These are phyloP conservation scores for Verticillium dahliae DNA, from an alignment of 2,329 filamentous ascomycete species.

Conservation along the genomic window DNA sequence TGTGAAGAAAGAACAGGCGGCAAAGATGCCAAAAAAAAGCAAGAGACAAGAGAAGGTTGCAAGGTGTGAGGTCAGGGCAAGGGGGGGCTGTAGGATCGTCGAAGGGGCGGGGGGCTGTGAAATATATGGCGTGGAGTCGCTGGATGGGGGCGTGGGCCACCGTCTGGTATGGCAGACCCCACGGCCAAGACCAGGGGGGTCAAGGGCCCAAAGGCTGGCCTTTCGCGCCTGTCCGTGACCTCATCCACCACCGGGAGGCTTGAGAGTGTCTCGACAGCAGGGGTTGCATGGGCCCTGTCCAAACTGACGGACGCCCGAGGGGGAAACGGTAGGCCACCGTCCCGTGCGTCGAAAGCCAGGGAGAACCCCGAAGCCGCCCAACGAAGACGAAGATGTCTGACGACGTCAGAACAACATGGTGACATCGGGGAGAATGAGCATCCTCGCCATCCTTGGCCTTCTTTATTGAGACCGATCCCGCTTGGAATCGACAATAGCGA, in stretches of 20 bases:
- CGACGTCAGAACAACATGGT: background rate
- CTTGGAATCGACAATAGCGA: background rate
- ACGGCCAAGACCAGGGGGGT: background rate
- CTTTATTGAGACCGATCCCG: too few relatives aligned
- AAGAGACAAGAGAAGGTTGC: background rate
- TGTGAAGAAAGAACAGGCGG: slow-evolving; percentile 7
- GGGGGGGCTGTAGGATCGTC: slow-evolving; percentile 1
- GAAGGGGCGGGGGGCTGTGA: background rate
- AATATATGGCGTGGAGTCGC: background rate
- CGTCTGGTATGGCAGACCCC: background rate
- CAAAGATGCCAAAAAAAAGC: background rate
- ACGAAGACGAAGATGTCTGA: background rate
- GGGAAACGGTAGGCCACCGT: background rate
- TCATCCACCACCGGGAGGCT: background rate
- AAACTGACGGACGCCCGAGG: background rate
- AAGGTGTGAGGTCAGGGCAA: background rate
- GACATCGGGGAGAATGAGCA: too few relatives aligned
- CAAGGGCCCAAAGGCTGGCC: background rate
- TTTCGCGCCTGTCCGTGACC: background rate
- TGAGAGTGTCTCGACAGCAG: background rate
- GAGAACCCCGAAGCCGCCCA: background rate
- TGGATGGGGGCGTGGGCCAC: background rate
- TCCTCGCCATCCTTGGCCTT: too few relatives aligned
- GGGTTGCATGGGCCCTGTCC: background rate
- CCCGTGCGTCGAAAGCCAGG: background rate